These are phyloP conservation scores for Xanthoconium stramineum DNA, from an alignment of 768 basidiomycete species.

Conservation along the genomic window DNA sequence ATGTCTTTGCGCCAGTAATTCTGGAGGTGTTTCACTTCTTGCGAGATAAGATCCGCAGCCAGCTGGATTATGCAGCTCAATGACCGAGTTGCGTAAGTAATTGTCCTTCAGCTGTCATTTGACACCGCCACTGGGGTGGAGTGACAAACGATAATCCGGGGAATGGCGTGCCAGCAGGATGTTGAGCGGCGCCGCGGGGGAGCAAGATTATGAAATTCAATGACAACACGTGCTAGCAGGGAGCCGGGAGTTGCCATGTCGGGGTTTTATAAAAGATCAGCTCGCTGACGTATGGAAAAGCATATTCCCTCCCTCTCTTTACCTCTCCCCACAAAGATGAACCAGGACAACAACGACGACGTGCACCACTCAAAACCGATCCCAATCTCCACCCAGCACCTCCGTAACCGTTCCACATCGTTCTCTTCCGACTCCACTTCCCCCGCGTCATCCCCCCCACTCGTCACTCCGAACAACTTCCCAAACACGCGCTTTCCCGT, in stretches of 20 bases:
- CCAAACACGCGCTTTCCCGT: slow-evolving; percentile 42
- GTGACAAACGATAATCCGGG: slow-evolving; percentile 7
- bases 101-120: not conserved
- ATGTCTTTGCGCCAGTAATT: slow-evolving; percentile 12
- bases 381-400: slow-evolving; percentile 45
- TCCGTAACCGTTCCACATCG: slow-evolving; percentile 58
- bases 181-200: slow-evolving; percentile 13
- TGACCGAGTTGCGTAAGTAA: not conserved
- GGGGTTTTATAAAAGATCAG: slow-evolving; percentile 25
- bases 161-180: slow-evolving; percentile 1
- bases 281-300: not conserved
- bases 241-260: slow-evolving; percentile 26
- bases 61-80: not conserved
- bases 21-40: not conserved
- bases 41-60: not conserved
- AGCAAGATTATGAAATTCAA: slow-evolving; percentile 10
- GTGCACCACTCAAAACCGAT: slow-evolving; percentile 65
- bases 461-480: slow-evolving; percentile 47
- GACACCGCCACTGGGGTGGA: slow-evolving; percentile 1
- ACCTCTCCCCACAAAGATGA: not conserved
- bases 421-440: slow-evolving; percentile 61
- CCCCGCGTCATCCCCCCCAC: slow-evolving; percentile 49
- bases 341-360: slow-evolving; percentile 21
- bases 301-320: not conserved
- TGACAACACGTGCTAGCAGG: slow-evolving; percentile 17